Evolutionary conservation across 176 grass and related monocot genomes (phyloP).

Genomic region (Dactylis glomerata): DNA sequence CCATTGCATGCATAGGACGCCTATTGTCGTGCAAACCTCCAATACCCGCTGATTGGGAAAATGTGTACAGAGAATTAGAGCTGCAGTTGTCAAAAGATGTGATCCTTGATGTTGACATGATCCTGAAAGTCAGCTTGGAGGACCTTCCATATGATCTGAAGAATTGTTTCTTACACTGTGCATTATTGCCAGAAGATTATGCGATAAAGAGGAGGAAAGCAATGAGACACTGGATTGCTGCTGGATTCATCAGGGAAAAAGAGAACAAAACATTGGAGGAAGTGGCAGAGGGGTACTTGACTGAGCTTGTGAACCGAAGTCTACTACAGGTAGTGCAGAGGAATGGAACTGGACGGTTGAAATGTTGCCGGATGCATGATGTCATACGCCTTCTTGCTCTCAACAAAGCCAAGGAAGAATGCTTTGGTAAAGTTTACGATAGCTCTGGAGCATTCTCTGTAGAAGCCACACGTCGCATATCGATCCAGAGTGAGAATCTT

Average conservation of each 20-base stretch:
- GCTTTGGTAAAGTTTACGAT: not conserved
- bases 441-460: not conserved
- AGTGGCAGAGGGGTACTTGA: conserved; percentile 28
- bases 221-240: not conserved
- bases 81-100: not conserved
- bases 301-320: conserved; percentile 29
- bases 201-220: not conserved
- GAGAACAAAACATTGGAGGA: conserved; percentile 24
- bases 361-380: conserved; percentile 13
- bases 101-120: not conserved
- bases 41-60: not conserved
- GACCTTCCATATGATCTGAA: not conserved
- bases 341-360: conserved; percentile 17
- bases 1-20: not conserved
- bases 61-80: not conserved
- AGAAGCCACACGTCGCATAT: not conserved
- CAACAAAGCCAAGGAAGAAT: too few relatives aligned
- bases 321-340: conserved; percentile 15
- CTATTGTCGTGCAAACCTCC: not conserved
- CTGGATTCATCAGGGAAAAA: not conserved
- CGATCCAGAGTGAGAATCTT: not conserved
- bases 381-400: not conserved
- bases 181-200: not conserved
- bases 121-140: not conserved
- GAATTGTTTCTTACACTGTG: not conserved